These are phyloP conservation scores for Chrysosphaeria jannelii DNA, from an alignment of 2,329 filamentous ascomycete species.

Conservation along the genomic window DNA sequence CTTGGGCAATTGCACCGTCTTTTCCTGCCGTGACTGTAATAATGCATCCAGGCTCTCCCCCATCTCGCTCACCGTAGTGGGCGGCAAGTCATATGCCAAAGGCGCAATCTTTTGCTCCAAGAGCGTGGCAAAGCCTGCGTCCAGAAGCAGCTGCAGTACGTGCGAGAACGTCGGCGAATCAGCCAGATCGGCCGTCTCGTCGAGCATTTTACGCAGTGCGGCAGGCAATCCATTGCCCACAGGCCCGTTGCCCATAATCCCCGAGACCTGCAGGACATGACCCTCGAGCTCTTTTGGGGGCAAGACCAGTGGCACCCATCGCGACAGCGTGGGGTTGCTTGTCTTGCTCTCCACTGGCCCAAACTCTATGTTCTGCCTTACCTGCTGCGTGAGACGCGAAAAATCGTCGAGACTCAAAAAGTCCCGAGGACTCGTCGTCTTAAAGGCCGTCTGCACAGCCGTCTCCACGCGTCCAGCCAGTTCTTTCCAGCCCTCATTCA, in stretches of 20 bases:
- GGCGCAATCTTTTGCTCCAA: constrained; percentile 55
- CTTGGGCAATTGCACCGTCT: constrained; percentile 46
- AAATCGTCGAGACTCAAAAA: constrained; percentile 58
- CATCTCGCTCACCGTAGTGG: constrained; percentile 4
- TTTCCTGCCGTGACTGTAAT: constrained; percentile 23
- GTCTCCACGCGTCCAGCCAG: constrained; percentile 52
- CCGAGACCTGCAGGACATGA: constrained; percentile 60
- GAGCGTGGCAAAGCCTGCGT: constrained; percentile 60
- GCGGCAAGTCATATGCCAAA: constrained; percentile 41
- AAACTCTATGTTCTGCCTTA: constrained; percentile 53
- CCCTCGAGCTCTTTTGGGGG: constrained; percentile 54
- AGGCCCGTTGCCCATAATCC: too few species aligned
- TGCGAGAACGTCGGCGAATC: constrained; percentile 78
- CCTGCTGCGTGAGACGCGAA: constrained; percentile 50
- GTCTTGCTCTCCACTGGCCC: constrained; percentile 8
- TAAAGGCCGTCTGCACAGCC: constrained; percentile 76
- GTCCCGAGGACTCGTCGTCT: constrained; percentile 64
- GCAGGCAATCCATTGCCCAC: too few species aligned
- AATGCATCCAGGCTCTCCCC: too few species aligned
- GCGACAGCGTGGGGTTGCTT: constrained; percentile 8
- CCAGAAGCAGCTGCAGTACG: constrained; percentile 61
- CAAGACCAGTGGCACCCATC: constrained; percentile 65
- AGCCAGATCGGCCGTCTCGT: constrained; percentile 86
- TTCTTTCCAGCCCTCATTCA: constrained; percentile 69
- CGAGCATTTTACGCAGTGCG: constrained; percentile 47